phyloP scores from a whole-genome alignment of 2,329 filamentous ascomycete species.

The Dothideomycetidae sp. region DNA sequence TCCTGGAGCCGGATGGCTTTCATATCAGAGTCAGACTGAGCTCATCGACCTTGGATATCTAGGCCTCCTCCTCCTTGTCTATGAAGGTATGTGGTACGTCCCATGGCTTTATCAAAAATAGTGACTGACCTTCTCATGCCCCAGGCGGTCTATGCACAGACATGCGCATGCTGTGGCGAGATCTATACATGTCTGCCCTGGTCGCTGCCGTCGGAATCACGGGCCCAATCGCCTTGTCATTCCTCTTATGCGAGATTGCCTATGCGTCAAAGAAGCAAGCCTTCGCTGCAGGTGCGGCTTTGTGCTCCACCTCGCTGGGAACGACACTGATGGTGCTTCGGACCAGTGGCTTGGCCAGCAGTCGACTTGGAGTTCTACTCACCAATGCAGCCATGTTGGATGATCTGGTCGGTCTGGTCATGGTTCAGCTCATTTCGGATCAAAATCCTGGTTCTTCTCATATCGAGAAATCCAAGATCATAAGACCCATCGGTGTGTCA shows the following conservation, averaged over 20 bases:
- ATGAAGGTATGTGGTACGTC: conserved; percentile 44
- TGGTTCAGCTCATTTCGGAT: conserved; percentile 61
- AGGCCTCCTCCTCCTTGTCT: conserved; percentile 58
- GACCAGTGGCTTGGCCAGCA: conserved; percentile 43
- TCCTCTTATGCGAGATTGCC: conserved; percentile 39
- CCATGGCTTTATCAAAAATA: too few species aligned
- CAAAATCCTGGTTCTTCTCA: conserved; percentile 32
- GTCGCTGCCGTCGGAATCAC: conserved; percentile 54
- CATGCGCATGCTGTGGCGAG: conserved; percentile 41
- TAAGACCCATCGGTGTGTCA: conserved; percentile 39
- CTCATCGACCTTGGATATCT: conserved; percentile 57
- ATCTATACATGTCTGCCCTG: conserved; percentile 43
- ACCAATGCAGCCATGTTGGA: conserved; percentile 68
- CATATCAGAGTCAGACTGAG: conserved; percentile 35
- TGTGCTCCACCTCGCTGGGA: conserved; percentile 61
- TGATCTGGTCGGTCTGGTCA: conserved; percentile 61
- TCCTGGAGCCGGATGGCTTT: conserved; percentile 49
- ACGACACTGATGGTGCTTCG: conserved; percentile 53
- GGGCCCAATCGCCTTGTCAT: conserved; percentile 52
- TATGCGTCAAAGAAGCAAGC: conserved; percentile 43
- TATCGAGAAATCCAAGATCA: conserved; percentile 29
- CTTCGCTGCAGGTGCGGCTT: conserved; percentile 58
- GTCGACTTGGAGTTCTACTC: conserved; percentile 47
- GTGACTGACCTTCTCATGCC: too few species aligned
- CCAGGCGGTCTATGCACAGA: conserved; percentile 45